Base-by-base conservation (phyloP, 2,329 filamentous ascomycete species). In the Neopestalotiopsis sp. region DNA sequence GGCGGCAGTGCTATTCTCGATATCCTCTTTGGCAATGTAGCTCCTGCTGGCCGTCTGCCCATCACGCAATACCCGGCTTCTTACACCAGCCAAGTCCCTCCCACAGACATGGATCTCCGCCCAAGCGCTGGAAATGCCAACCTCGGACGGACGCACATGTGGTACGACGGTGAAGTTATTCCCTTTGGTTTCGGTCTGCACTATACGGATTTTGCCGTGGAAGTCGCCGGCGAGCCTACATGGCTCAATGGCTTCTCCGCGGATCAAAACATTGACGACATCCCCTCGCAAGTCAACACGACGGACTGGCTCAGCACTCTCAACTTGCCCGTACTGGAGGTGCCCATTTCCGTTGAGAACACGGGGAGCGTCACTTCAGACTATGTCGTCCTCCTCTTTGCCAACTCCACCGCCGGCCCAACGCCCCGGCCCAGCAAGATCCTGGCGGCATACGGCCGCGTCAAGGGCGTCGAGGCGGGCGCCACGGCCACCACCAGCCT, bases 71-170 rank as follows among this genome's bases (percentile, higher is more conserved):
- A 87, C 71, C 84, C 84, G 4, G 80, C 81, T 1, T 73, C 75
- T 60, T 87, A 86, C 72, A 79, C 81, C 6, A 65, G 78, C 20
- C 72, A 83, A 65, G 78, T 86, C 9, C 78, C 82, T 1, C 84
- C 85, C 81, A 84, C 82, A 2, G 81, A 86, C 71, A 86, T 86
- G 84, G 73, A 73, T 5, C 78, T 87, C 1, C 80, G 84, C 0
- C 84, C 84, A 1, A 80, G 81, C 68, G 71, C 72, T 1, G 72
- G 71, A 9, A 72, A 66, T 17, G 73, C 74, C 2, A 82, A 77
- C 57, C 83, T 84, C 1, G 84, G 84, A 1, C 76, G 84, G 13
- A 87, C 84, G 5, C 86, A 86, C 72, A 82, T 81, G 72, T 87
- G 84, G 83, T 86, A 84, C 73, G 78, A 52, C 4, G 45, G 80